Conservation (phyloP, 2,329 filamentous ascomycete genomes). For the Eutypella sp. region DNA sequence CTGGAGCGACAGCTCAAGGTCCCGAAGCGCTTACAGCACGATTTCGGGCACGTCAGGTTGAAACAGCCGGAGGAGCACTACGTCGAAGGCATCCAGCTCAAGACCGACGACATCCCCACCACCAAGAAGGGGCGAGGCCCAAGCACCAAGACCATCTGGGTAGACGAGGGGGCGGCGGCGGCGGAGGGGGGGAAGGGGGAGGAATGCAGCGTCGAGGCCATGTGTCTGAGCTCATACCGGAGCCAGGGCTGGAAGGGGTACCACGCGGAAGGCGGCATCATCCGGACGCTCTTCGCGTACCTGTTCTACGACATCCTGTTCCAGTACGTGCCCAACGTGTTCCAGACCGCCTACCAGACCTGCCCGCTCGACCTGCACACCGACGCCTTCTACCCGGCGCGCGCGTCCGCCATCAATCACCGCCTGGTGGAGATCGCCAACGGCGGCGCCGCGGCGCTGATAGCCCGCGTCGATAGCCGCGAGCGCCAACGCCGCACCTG, state of each 20-base stretch:
- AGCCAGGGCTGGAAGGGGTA: conserved; percentile 87
- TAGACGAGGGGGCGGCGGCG: conserved; percentile 68
- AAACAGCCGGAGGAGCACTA: conserved; percentile 69
- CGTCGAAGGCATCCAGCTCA: conserved; percentile 73
- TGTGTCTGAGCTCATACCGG: conserved; percentile 87
- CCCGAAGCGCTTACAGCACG: conserved; percentile 80
- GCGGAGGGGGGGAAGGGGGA: conserved; percentile 58
- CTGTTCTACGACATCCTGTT: conserved; percentile 94
- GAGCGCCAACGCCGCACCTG: conserved; percentile 71
- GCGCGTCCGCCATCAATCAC: conserved; percentile 85
- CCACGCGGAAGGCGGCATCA: conserved; percentile 84
- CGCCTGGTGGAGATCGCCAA: conserved; percentile 84
- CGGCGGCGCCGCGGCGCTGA: conserved; percentile 63
- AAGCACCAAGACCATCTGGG: conserved; percentile 77
- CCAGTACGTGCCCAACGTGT: conserved; percentile 90
- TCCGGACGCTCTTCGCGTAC: conserved; percentile 86
- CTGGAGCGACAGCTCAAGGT: conserved; percentile 81
- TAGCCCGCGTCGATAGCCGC: conserved; percentile 62
- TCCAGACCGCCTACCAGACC: conserved; percentile 92
- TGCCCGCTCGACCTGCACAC: conserved; percentile 90
- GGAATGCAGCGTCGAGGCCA: conserved; percentile 85
- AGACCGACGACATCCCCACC: conserved; percentile 44
- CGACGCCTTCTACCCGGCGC: conserved; percentile 81
- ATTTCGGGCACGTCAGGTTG: conserved; percentile 82
- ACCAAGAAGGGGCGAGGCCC: conserved; percentile 36